Conservation (phyloP, 257 asterid genomes). For the Forsythia viridissima region DNA sequence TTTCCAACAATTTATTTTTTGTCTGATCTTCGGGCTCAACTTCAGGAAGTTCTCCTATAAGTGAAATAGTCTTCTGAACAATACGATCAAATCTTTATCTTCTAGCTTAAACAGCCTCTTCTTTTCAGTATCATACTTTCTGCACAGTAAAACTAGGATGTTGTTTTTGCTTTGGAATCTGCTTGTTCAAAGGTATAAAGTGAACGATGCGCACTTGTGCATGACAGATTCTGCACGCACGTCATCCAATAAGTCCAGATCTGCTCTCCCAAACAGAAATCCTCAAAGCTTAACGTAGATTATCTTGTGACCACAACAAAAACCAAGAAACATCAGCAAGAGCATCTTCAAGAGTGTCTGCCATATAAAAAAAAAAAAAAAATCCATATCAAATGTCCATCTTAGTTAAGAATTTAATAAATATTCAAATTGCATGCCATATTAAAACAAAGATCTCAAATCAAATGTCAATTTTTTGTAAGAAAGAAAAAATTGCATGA, state of each 20-base stretch:
- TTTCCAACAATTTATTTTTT: constrained; percentile 38
- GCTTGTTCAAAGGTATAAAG: constrained; percentile 74
- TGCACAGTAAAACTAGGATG: constrained; percentile 89
- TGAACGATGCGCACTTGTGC: constrained; percentile 89
- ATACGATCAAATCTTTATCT: constrained; percentile 73
- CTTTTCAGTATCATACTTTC: constrained; percentile 71
- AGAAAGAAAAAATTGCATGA: background rate
- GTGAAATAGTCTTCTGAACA: constrained; percentile 71
- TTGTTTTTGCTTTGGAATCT: constrained; percentile 66
- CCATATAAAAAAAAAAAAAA: background rate
- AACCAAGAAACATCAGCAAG: background rate
- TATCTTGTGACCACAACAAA: constrained; percentile 57
- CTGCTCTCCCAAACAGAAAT: background rate
- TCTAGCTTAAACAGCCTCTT: constrained; percentile 72
- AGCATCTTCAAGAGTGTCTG: background rate
- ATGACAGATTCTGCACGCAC: constrained; percentile 89
- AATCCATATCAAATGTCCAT: background rate
- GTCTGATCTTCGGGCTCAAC: constrained; percentile 64
- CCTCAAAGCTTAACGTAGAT: constrained; percentile 15
- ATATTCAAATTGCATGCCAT: background rate
- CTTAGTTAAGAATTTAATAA: background rate
- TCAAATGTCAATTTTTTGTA: background rate
- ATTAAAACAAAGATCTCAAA: background rate
- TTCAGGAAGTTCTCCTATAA: constrained; percentile 71
- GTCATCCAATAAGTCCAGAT: constrained; percentile 21